These are phyloP conservation scores for Schoenoplectus triqueter DNA, from an alignment of 202 grass and related monocot genomes.

Conservation along the genomic window DNA sequence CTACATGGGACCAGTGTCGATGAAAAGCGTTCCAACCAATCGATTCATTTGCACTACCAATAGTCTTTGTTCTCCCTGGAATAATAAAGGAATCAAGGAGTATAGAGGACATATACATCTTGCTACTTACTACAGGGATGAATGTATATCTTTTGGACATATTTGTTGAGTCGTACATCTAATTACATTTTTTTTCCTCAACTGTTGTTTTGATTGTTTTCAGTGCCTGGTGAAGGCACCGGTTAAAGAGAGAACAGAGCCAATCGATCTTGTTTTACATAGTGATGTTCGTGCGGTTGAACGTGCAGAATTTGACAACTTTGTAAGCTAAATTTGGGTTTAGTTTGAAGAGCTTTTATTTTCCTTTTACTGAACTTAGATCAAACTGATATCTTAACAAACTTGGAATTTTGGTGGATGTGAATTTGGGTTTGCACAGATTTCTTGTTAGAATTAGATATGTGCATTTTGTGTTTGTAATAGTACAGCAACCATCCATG, in stretches of 20 bases:
- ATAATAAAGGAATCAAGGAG: too few species aligned
- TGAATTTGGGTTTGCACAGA: too few species aligned
- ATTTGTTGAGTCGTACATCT: not conserved
- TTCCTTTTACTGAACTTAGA: constrained; percentile 8
- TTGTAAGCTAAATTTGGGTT: constrained; percentile 57
- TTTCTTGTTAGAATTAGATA: not conserved
- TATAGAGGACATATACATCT: too few species aligned
- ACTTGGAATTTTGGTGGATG: not conserved
- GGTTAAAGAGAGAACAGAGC: constrained; percentile 77
- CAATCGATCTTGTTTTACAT: constrained; percentile 73
- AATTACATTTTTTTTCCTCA: constrained; percentile 19
- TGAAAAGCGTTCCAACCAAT: too few species aligned
- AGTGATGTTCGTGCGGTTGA: constrained; percentile 78
- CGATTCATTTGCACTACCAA: too few species aligned
- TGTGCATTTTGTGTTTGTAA: not conserved
- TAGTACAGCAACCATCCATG: not conserved
- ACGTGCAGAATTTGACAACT: constrained; percentile 73
- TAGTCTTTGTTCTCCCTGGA: too few species aligned
- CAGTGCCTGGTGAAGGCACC: constrained; percentile 75
- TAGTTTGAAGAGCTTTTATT: constrained; percentile 7
- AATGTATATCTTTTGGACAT: not conserved
- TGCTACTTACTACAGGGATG: too few species aligned
- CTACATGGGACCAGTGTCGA: too few species aligned
- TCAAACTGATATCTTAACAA: not conserved
- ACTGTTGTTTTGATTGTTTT: constrained; percentile 2